phyloP scores from a whole-genome alignment of 257 asterid genomes.

The Apocynum venetum region DNA sequence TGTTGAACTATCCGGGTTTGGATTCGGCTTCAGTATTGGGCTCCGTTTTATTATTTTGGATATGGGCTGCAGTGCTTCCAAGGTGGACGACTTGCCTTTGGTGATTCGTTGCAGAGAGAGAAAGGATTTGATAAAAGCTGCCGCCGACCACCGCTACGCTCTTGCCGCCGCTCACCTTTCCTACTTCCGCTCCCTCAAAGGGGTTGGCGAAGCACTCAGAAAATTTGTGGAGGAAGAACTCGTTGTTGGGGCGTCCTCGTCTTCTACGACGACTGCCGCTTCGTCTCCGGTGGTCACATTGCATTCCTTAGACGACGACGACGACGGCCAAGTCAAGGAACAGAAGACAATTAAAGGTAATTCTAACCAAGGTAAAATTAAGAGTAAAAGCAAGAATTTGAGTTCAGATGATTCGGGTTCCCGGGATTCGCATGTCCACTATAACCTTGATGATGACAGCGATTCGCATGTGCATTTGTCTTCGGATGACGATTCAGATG shows the following conservation, averaged over 20 bases:
- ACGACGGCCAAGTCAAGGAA: background rate
- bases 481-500: slow-evolving; percentile 51
- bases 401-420: slow-evolving; percentile 20
- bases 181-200: slow-evolving; percentile 71
- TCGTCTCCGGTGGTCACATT: slow-evolving; percentile 71
- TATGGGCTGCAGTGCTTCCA: slow-evolving; percentile 90
- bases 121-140: slow-evolving; percentile 66
- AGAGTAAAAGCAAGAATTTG: slow-evolving; percentile 4
- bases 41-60: background rate
- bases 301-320: slow-evolving; percentile 43
- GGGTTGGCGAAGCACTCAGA: slow-evolving; percentile 87
- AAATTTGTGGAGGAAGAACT: slow-evolving; percentile 90
- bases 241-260: slow-evolving; percentile 38
- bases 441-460: slow-evolving; percentile 31
- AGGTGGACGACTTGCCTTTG: slow-evolving; percentile 64
- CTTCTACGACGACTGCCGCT: slow-evolving; percentile 52
- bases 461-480: slow-evolving; percentile 59
- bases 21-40: slow-evolving; percentile 12
- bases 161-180: slow-evolving; percentile 91
- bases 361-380: background rate
- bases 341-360: slow-evolving; percentile 3
- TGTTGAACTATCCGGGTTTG: slow-evolving; percentile 4
- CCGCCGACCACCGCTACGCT: slow-evolving; percentile 85
- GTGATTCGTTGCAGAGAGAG: slow-evolving; percentile 86
- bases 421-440: slow-evolving; percentile 19